phyloP scores from a whole-genome alignment of 352 stramenopile species.

The Aphanomyces stellatus region DNA sequence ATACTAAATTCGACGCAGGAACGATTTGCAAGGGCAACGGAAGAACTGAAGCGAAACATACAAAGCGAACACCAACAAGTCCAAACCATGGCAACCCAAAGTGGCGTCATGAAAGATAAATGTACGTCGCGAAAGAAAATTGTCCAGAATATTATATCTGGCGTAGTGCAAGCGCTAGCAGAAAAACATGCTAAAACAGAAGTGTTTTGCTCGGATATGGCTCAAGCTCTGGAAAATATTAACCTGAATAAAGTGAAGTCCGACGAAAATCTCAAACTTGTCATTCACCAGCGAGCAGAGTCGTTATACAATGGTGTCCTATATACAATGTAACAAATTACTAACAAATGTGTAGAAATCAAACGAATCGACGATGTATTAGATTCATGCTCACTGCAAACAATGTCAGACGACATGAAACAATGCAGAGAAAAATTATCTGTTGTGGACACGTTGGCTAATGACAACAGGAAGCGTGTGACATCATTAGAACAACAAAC shows the following conservation, averaged over 20 bases:
- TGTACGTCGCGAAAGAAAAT: not conserved
- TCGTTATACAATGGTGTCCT: constrained; percentile 8
- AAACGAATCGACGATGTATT: constrained; percentile 17
- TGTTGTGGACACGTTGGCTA: not conserved
- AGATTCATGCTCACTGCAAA: constrained; percentile 6
- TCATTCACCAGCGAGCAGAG: constrained; percentile 12
- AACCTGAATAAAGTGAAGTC: constrained; percentile 14
- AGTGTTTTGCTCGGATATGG: constrained; percentile 11
- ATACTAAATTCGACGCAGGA: not conserved
- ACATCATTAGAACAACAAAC: not conserved
- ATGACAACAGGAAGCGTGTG: constrained; percentile 13
- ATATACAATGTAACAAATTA: not conserved
- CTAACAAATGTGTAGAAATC: constrained; percentile 10
- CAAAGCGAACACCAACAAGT: constrained; percentile 17
- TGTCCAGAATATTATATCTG: not conserved
- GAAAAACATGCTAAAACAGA: constrained; percentile 17
- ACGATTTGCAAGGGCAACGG: constrained; percentile 1
- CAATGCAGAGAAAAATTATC: not conserved
- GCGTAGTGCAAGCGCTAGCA: constrained; percentile 11
- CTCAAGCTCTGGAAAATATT: constrained; percentile 11
- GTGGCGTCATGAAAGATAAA: constrained; percentile 19
- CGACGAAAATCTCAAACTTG: constrained; percentile 15
- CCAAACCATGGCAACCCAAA: constrained; percentile 14
- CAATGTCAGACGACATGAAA: constrained; percentile 13
- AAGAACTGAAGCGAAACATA: constrained; percentile 16